Base-by-base conservation (phyloP, 805 yeast species). In the Zygoascus bituminiphila region DNA sequence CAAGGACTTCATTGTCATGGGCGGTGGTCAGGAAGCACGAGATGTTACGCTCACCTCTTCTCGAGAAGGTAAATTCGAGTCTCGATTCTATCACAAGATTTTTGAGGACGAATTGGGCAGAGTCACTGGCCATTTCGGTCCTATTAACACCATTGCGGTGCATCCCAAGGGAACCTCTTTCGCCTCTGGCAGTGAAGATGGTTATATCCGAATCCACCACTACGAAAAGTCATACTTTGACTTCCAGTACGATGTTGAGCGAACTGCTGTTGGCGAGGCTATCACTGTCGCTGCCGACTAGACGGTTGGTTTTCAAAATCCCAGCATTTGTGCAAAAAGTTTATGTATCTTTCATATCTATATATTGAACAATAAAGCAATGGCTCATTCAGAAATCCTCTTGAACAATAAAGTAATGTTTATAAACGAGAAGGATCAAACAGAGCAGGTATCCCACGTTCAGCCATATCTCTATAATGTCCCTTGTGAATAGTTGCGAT, bases 11-110 rank as follows among this genome's bases (percentile, higher is more conserved):
- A 84, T 93, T 53, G 82, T 93, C 44, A 75, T 93, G 53, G 98
- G 98, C 47, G 99, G 99, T 72, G 99, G 99, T 81, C 98, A 93
- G 74, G 98, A 88, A 61, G 98, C 98, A 37, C 81, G 88, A 69
- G 95, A 89, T 67, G 99, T 93, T 63, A 93, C 99, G 39, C 93
- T 98, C n/a, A 88, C 98, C 23, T 78, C 93, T 39, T 81, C 88
- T 48, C 75, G 83, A 44, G 95, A 91, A 68, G 98, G 98, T 73
- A 87, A 87, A 64, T 93, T 93, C 67, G 98, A 93, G 73, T 93
- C 97, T 33, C 80, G 96, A 71, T 86, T 93, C 67, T 88, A 82
- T 71, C 98, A 93, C 71, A 93, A 91, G 72, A 78, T 93, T 45
- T 93, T 89, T 67, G 84, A 83, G 67, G 98, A 91, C 64, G 98